Conservation (phyloP, 2,329 filamentous ascomycete species). For the Chaetomiaceae sp. region DNA sequence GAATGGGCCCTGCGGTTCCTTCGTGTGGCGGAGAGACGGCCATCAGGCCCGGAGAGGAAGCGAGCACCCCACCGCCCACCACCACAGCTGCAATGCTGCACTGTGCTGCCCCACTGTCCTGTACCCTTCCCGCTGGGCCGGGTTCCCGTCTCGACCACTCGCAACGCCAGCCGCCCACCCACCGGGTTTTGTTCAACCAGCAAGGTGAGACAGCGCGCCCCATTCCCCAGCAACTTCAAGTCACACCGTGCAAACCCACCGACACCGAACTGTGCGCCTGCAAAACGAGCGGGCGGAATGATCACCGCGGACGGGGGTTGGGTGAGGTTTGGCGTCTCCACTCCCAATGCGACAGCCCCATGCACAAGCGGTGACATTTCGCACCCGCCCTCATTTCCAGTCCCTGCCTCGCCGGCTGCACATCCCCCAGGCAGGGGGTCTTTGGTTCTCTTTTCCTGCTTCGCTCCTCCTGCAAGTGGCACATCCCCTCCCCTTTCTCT, state of each 20-base stretch:
- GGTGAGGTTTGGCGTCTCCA: slow-evolving; percentile 16
- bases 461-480: neutral
- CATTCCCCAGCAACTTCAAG: neutral
- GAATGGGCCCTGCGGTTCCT: neutral
- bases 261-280: slow-evolving; percentile 2
- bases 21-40: slow-evolving; percentile 20
- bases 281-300: slow-evolving; percentile 7
- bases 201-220: slow-evolving; percentile 7
- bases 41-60: slow-evolving; percentile 19
- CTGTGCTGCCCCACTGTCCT: slow-evolving; percentile 9
- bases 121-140: slow-evolving; percentile 18
- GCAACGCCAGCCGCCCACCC: slow-evolving; percentile 6
- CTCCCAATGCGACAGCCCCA: slow-evolving; percentile 20
- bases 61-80: too few species aligned
- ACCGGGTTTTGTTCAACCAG: neutral
- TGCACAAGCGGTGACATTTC: slow-evolving; percentile 24
- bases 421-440: slow-evolving; percentile 2
- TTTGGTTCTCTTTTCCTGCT: slow-evolving; percentile 3
- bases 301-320: slow-evolving; percentile 6
- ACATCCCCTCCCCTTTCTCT: neutral
- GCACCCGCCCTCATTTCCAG: slow-evolving; percentile 25
- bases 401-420: slow-evolving; percentile 11
- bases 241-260: slow-evolving; percentile 15
- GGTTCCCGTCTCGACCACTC: slow-evolving; percentile 16
- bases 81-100: slow-evolving; percentile 5